Base-by-base conservation (phyloP, 2,329 filamentous ascomycete genomes). In the Scortechinia acanthostroma region DNA sequence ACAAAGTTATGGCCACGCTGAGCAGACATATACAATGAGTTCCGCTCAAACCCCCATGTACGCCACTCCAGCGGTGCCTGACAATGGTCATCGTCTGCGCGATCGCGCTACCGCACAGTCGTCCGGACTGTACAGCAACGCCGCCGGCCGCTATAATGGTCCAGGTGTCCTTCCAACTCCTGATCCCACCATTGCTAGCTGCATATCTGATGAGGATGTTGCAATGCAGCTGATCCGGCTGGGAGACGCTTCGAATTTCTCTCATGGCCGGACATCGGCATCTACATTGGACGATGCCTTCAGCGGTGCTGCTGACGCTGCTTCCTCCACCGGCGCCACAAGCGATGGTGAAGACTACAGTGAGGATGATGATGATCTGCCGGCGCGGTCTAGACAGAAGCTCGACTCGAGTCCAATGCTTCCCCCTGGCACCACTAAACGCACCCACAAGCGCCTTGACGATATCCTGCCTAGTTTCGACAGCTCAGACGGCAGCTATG, bases 151-250 rank as follows among this genome's bases (percentile, higher is more conserved):
- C 25, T 64, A 67, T 51, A 62, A 60, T 51, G 64, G 69, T 51
- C 62, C 67, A 43, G 53, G 61, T 44, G 78, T 94, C 53, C 71
- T 96, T 51, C 91, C 91, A 17, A 98, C 93, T 2, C 93, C 93
- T 21, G 93, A 97, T 56, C 91, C 91, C n/a, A 98, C 93, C 13
- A 87, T 97, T 54, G 88, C 88, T 45, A 97, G 91, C 66, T 94
- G 89, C 63, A 91, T 98, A 63, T 97, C 91, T 14, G 93, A 98
- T 60, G 93, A 84, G 59, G 93, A 98, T 65, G 93, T 97, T 50
- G 93, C 93, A 47, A 84, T 96, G 59, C 93, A 97, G 67, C 74
- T 98, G 57, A 97, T 98, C 83, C 86, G 91, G 54, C 77, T 98
- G 45, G 91, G 93, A 42, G 91, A 96, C 60, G 88, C 91, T 54